Percentiles rank a stretch among this genome's conserved stretches.
phyloP scores from a whole-genome alignment of 257 asterid genomes.

The Prunella vulgaris region DNA sequence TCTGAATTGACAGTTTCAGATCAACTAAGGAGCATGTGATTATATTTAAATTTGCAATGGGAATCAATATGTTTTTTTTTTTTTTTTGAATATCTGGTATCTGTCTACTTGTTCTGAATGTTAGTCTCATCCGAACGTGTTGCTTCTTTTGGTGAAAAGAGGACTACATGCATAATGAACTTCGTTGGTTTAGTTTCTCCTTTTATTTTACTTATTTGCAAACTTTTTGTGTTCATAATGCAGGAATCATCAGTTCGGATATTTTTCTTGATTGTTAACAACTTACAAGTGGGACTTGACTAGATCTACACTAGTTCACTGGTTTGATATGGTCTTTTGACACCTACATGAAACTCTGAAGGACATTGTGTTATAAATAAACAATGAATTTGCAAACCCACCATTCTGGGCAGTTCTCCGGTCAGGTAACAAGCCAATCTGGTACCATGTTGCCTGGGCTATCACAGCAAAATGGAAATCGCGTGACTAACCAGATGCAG shows the following conservation, averaged over 20 bases:
- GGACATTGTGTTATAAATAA: constrained; percentile 16
- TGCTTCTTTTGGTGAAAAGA: too few species aligned
- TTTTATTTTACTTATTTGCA: constrained; percentile 8
- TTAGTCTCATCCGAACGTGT: neutral
- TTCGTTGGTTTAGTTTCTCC: constrained; percentile 1
- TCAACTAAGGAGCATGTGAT: neutral
- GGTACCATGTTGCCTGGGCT: constrained; percentile 49
- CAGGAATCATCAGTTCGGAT: constrained; percentile 32
- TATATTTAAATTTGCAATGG: constrained; percentile 1
- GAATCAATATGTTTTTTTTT: neutral
- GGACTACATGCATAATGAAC: constrained; percentile 1
- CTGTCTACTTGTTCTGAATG: neutral
- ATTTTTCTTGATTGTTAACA: neutral
- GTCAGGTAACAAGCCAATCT: constrained; percentile 63
- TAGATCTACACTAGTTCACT: constrained; percentile 13
- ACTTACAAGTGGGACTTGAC: constrained; percentile 11
- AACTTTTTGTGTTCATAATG: constrained; percentile 12
- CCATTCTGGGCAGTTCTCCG: constrained; percentile 64
- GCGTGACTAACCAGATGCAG: constrained; percentile 64
- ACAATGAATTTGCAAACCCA: constrained; percentile 59
- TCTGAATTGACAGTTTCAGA: neutral
- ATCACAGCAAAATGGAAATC: constrained; percentile 61
- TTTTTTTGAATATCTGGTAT: neutral
- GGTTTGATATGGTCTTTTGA: constrained; percentile 8
- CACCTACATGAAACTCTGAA: constrained; percentile 25